Conservation (phyloP, 1,284 basidiomycete genomes). For the Schizopora paradoxa region DNA sequence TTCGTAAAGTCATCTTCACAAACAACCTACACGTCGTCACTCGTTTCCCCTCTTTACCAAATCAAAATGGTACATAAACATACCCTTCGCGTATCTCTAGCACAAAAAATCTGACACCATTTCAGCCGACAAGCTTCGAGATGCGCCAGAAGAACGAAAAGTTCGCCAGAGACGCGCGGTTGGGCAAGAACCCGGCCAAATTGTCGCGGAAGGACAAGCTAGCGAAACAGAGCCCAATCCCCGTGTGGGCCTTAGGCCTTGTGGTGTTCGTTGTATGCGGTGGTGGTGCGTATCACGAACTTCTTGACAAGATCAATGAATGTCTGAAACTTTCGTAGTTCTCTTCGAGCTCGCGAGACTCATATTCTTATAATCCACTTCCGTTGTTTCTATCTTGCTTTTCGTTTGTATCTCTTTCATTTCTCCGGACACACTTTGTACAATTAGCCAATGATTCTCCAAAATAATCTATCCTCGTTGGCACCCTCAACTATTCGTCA, state of each 20-base stretch:
- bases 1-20: too few species aligned
- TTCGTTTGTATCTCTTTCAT: conserved; percentile 1
- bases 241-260: conserved; percentile 61
- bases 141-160: conserved; percentile 72
- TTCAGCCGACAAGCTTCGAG: conserved; percentile 60
- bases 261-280: conserved; percentile 70
- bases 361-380: conserved; percentile 49
- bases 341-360: conserved; percentile 65
- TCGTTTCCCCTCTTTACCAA: conserved; percentile 15
- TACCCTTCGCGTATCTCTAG: background rate
- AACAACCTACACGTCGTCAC: conserved; percentile 18
- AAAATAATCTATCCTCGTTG: background rate
- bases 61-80: conserved; percentile 31
- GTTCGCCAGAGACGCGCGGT: conserved; percentile 63
- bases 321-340: conserved; percentile 36
- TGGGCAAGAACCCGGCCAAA: conserved; percentile 70
- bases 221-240: conserved; percentile 65
- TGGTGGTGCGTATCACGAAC: conserved; percentile 50
- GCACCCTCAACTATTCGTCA: background rate
- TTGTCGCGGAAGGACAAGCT: conserved; percentile 65
- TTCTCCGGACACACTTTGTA: background rate
- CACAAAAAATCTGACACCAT: background rate
- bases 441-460: background rate
- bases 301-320: conserved; percentile 7
- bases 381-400: background rate